Evolutionary conservation across 2,329 filamentous ascomycete genomes (phyloP).

Genomic region (Penicillium olsonii): DNA sequence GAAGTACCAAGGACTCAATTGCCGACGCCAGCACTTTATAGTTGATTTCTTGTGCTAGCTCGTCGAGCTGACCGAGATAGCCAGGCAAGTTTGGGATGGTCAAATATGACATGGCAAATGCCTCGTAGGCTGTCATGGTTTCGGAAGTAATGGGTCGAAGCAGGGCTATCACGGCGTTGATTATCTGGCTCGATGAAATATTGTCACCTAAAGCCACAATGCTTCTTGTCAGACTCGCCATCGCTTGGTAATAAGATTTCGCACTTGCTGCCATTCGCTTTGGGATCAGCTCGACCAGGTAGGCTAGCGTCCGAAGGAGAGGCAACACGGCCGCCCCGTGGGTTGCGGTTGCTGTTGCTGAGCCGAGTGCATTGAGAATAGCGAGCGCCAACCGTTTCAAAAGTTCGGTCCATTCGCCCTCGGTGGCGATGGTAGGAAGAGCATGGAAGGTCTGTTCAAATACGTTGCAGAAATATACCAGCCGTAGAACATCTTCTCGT

Average conservation of each 20-base stretch:
- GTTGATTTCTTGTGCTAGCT: slow-evolving; percentile 51
- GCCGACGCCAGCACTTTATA: slow-evolving; percentile 51
- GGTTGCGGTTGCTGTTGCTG: slow-evolving; percentile 13
- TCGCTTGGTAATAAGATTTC: slow-evolving; percentile 41
- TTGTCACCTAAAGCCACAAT: slow-evolving; percentile 18
- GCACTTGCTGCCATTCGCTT: slow-evolving; percentile 43
- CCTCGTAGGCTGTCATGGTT: slow-evolving; percentile 48
- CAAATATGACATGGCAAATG: slow-evolving; percentile 49
- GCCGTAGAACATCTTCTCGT: slow-evolving; percentile 40
- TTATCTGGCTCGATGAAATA: slow-evolving; percentile 31
- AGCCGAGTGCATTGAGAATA: slow-evolving; percentile 37
- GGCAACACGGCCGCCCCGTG: slow-evolving; percentile 25
- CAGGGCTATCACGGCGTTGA: slow-evolving; percentile 42
- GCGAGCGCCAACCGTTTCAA: slow-evolving; percentile 41
- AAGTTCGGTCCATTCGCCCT: slow-evolving; percentile 44
- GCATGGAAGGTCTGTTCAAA: slow-evolving; percentile 43
- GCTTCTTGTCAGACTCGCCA: slow-evolving; percentile 39
- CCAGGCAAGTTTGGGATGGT: slow-evolving; percentile 44
- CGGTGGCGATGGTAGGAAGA: slow-evolving; percentile 38
- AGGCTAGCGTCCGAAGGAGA: slow-evolving; percentile 38
- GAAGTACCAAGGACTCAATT: slow-evolving; percentile 35
- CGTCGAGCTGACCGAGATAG: slow-evolving; percentile 41
- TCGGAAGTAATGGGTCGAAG: slow-evolving; percentile 46
- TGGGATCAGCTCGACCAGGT: slow-evolving; percentile 42
- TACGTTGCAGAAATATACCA: slow-evolving; percentile 47